These are phyloP conservation scores for Citrus australasica DNA, from an alignment of 345 rosid genomes.

Conservation along the genomic window DNA sequence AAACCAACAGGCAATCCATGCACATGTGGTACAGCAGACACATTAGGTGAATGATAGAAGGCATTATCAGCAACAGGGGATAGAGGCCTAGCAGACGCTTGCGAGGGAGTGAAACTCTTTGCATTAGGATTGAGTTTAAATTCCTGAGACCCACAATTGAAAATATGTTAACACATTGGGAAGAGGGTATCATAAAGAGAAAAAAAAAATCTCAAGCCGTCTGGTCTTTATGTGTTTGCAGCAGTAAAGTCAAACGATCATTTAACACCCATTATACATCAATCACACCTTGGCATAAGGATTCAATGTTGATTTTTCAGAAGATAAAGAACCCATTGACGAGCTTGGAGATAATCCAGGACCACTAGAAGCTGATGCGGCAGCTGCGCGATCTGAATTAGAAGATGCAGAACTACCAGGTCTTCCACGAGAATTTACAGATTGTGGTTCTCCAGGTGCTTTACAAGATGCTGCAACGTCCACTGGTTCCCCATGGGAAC, in stretches of 20 bases:
- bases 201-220: background rate
- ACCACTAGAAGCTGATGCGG: constrained; percentile 42
- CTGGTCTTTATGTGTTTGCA: background rate
- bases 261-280: background rate
- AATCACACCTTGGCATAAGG: constrained; percentile 78
- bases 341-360: constrained; percentile 80
- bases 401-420: constrained; percentile 64
- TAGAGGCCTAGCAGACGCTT: constrained; percentile 49
- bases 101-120: constrained; percentile 72
- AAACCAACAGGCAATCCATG: constrained; percentile 66
- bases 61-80: constrained; percentile 65
- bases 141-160: constrained; percentile 51
- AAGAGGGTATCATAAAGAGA: background rate
- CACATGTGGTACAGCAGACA: constrained; percentile 54
- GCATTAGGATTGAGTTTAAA: constrained; percentile 93
- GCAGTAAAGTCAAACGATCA: background rate
- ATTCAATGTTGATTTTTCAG: constrained; percentile 73
- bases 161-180: background rate
- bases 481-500: constrained; percentile 37
- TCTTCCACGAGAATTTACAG: constrained; percentile 41
- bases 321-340: constrained; percentile 69
- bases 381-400: constrained; percentile 43
- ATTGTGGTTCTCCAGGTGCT: constrained; percentile 32
- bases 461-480: constrained; percentile 38
- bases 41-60: constrained; percentile 53